A percentile compares a stretch with the other conserved stretches of the same genome.
Evolutionary conservation across 2,329 filamentous ascomycete species (phyloP).

Genomic region (Ophiocordyceps australis): DNA sequence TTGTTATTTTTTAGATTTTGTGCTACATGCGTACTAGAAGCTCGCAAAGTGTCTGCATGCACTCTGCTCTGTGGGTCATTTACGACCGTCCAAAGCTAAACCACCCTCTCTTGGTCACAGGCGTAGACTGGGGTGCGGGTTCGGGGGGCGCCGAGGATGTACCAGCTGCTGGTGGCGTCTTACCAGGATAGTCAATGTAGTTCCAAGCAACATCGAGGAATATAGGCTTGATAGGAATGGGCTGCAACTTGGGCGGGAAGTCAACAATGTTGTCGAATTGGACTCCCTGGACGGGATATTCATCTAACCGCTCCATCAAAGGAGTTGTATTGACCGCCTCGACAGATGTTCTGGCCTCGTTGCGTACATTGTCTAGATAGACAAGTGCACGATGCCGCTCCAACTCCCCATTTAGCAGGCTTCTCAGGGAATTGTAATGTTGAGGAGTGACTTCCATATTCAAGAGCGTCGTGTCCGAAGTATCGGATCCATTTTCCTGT

Average conservation of each 20-base stretch:
- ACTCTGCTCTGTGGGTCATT: not conserved
- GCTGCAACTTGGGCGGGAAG: slow-evolving; percentile 69
- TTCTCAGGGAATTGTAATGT: slow-evolving; percentile 39
- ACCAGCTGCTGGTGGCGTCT: slow-evolving; percentile 18
- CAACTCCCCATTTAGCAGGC: slow-evolving; percentile 50
- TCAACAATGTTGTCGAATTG: slow-evolving; percentile 68
- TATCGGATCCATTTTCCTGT: slow-evolving; percentile 15
- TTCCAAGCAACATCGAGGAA: slow-evolving; percentile 97
- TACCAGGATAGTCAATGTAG: slow-evolving; percentile 80
- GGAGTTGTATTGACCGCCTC: slow-evolving; percentile 21
- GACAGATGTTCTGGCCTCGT: slow-evolving; percentile 27
- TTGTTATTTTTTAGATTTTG: too few species aligned
- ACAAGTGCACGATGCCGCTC: slow-evolving; percentile 74
- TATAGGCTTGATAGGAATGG: slow-evolving; percentile 81
- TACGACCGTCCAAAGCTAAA: slow-evolving; percentile 49
- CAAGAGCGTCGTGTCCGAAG: slow-evolving; percentile 20
- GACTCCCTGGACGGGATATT: slow-evolving; percentile 53
- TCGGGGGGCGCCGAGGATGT: slow-evolving; percentile 15
- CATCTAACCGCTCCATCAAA: slow-evolving; percentile 55
- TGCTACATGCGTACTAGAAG: too few species aligned
- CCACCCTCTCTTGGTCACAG: slow-evolving; percentile 47
- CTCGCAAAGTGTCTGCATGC: too few species aligned
- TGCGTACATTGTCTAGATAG: slow-evolving; percentile 52
- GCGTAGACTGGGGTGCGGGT: slow-evolving; percentile 16
- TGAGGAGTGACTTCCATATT: slow-evolving; percentile 48